Evolutionary conservation across 2,329 filamentous ascomycete species (phyloP).

Genomic region (Ophiostoma pallidulum): DNA sequence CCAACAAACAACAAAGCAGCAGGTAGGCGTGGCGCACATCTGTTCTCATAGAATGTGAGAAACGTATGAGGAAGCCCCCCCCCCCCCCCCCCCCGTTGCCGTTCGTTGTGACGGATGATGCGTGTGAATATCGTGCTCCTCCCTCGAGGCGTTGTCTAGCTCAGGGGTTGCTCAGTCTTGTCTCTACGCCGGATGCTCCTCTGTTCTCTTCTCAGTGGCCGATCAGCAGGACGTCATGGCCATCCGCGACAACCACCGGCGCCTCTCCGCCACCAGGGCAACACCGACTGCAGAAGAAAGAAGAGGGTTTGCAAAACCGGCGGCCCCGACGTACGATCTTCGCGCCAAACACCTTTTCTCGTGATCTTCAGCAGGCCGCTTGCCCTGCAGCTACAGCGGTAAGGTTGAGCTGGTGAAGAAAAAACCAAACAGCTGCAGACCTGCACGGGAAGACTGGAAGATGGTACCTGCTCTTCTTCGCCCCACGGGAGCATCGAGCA

Average conservation of each 20-base stretch:
- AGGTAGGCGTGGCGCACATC: too few species aligned
- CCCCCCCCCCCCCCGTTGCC: too few species aligned
- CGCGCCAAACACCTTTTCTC: constrained; percentile 10
- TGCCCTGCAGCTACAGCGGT: constrained; percentile 6
- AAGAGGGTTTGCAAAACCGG: not conserved
- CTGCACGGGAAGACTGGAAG: too few species aligned
- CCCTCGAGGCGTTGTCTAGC: too few species aligned
- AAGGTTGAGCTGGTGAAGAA: not conserved
- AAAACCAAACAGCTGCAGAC: too few species aligned
- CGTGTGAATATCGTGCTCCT: too few species aligned
- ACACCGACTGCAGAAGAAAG: not conserved
- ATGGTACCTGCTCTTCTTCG: too few species aligned
- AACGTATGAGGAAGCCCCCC: too few species aligned
- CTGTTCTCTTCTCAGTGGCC: not conserved
- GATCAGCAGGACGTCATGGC: constrained; percentile 1
- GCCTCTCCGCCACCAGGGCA: not conserved
- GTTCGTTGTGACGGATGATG: too few species aligned
- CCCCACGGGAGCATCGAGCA: not conserved
- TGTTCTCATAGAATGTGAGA: too few species aligned
- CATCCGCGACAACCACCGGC: not conserved
- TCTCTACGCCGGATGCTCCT: not conserved
- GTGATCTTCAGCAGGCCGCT: constrained; percentile 12
- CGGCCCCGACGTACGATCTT: constrained; percentile 10
- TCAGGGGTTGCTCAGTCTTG: too few species aligned
- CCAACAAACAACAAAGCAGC: too few species aligned